A percentile compares a stretch with the other conserved stretches of the same genome.
Evolutionary conservation across 345 rosid species (phyloP).

Genomic region (Salix viminalis): DNA sequence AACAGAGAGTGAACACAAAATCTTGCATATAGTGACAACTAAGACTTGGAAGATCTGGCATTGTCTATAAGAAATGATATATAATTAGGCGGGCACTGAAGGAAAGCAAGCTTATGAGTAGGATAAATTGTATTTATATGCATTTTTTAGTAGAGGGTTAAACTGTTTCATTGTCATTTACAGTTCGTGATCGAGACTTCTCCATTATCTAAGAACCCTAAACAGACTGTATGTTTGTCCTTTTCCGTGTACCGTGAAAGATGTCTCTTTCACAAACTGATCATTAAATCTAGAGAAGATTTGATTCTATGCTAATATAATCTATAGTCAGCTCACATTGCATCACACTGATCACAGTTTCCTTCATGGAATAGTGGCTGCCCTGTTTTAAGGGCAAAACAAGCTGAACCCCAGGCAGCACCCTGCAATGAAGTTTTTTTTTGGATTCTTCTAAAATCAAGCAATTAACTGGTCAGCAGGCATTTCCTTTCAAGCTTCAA

Average conservation of each 20-base stretch:
- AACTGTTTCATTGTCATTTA: neutral
- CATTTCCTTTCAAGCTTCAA: neutral
- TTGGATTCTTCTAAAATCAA: neutral
- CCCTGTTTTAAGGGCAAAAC: neutral
- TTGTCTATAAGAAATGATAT: neutral
- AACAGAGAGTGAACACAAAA: neutral
- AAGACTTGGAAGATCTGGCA: neutral
- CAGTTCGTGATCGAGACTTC: conserved; percentile 18
- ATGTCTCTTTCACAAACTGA: conserved; percentile 30
- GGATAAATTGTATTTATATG: conserved; percentile 7
- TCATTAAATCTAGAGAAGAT: conserved; percentile 28
- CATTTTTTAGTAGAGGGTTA: neutral
- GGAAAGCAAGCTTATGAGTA: neutral
- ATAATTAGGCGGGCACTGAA: neutral
- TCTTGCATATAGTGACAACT: neutral
- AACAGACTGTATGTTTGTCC: conserved; percentile 17
- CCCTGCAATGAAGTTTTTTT: neutral
- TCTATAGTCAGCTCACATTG: conserved; percentile 9
- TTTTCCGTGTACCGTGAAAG: conserved; percentile 4
- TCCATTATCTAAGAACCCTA: neutral
- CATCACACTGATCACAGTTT: conserved; percentile 16
- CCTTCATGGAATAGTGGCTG: neutral
- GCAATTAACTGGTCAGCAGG: neutral
- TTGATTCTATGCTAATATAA: conserved; percentile 12
- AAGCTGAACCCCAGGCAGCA: neutral